phyloP scores from a whole-genome alignment of 2,329 filamentous ascomycete genomes.

The Trichocomaceae sp. region DNA sequence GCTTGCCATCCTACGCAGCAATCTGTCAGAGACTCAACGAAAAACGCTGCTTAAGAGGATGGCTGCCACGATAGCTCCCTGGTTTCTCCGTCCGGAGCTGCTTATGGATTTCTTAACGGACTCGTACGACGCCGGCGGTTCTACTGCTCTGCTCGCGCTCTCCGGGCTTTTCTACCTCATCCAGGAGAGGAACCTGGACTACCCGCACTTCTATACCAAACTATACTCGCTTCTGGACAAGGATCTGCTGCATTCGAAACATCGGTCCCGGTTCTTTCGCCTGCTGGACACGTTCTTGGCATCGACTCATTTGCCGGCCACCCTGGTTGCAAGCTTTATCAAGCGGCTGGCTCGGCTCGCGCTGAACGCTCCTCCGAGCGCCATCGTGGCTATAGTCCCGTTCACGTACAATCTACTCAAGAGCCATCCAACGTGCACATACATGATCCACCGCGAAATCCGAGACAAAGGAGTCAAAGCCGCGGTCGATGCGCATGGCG shows the following conservation, averaged over 20 bases:
- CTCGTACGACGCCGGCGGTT: conserved; percentile 80
- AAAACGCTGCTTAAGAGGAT: conserved; percentile 72
- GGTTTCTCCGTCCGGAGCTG: conserved; percentile 81
- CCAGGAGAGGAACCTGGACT: conserved; percentile 87
- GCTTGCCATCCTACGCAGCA: conserved; percentile 66
- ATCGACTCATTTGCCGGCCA: conserved; percentile 86
- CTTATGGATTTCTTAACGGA: conserved; percentile 96
- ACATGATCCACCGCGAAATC: conserved; percentile 82
- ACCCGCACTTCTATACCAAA: conserved; percentile 87
- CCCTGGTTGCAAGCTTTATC: conserved; percentile 89
- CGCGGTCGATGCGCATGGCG: conserved; percentile 54
- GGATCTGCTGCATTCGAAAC: conserved; percentile 83
- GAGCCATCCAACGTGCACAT: conserved; percentile 81
- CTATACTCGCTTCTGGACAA: conserved; percentile 87
- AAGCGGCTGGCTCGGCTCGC: conserved; percentile 82
- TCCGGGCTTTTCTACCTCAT: conserved; percentile 95
- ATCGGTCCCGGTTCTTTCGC: conserved; percentile 88
- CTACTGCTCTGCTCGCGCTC: conserved; percentile 77
- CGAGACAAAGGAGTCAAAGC: conserved; percentile 53
- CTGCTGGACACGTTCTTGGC: conserved; percentile 82
- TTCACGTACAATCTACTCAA: conserved; percentile 95
- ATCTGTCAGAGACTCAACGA: conserved; percentile 62
- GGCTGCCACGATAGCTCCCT: conserved; percentile 72
- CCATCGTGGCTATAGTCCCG: conserved; percentile 80
- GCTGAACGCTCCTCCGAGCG: conserved; percentile 81